Conservation (phyloP, 257 asterid genomes). For the Ilex asprella region DNA sequence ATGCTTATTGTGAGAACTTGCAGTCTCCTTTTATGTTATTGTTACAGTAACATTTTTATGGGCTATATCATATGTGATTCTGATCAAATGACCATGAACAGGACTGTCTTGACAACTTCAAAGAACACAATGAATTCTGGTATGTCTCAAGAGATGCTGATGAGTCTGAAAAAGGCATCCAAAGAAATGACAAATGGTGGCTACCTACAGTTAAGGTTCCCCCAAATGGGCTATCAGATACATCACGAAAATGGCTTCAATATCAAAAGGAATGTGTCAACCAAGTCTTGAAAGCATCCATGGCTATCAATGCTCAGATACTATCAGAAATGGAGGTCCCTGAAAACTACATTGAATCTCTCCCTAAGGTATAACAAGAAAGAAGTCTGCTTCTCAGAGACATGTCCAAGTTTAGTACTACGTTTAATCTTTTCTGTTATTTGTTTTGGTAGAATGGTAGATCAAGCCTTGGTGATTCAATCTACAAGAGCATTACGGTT, state of each 20-base stretch:
- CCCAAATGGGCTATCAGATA: constrained; percentile 39
- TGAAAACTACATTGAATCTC: constrained; percentile 44
- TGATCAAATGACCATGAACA: constrained; percentile 9
- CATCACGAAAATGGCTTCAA: constrained; percentile 44
- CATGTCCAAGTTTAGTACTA: neutral
- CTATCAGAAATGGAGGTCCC: constrained; percentile 55
- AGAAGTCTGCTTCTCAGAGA: neutral
- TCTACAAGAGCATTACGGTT: neutral
- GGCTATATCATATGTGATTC: too few species aligned
- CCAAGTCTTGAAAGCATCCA: constrained; percentile 63
- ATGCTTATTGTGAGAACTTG: constrained; percentile 47
- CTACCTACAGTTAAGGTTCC: constrained; percentile 60
- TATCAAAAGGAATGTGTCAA: constrained; percentile 54
- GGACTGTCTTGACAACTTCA: constrained; percentile 57
- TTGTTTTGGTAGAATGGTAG: neutral
- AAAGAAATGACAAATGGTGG: constrained; percentile 62
- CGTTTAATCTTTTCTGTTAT: too few species aligned
- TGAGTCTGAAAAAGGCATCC: constrained; percentile 7
- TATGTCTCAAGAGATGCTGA: constrained; percentile 36
- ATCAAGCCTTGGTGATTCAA: neutral
- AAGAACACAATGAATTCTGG: constrained; percentile 48
- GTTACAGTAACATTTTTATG: neutral
- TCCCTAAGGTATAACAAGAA: neutral
- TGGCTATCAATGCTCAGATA: constrained; percentile 64
- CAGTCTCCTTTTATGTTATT: neutral